Percentiles rank a stretch among this genome's conserved stretches.
phyloP scores from a whole-genome alignment of 2,329 filamentous ascomycete genomes.

The Rutstroemia sp. region DNA sequence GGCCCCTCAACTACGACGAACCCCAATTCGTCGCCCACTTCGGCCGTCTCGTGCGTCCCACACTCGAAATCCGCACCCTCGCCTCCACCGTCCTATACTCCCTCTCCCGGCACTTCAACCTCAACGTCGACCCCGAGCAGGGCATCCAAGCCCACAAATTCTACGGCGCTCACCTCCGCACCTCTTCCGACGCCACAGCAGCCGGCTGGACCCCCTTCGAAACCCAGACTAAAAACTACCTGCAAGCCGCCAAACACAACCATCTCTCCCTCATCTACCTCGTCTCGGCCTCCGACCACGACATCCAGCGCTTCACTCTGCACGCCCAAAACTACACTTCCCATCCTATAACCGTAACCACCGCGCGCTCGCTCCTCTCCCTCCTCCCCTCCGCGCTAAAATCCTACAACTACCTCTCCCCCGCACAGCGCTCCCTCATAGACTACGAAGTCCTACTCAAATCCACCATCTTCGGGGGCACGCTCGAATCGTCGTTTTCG shows the following conservation, averaged over 20 bases:
- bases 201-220: neutral
- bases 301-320: neutral
- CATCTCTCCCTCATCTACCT: neutral
- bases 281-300: neutral
- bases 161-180: conserved; percentile 34
- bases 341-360: neutral
- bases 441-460: neutral
- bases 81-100: conserved; percentile 23
- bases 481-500: neutral
- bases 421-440: neutral
- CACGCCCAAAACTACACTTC: neutral
- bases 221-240: conserved; percentile 1
- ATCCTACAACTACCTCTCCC: neutral
- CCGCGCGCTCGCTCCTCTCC: neutral
- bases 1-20: conserved; percentile 18
- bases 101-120: conserved; percentile 23
- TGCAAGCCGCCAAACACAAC: conserved; percentile 7
- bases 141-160: conserved; percentile 27
- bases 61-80: conserved; percentile 15
- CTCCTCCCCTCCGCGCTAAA: neutral
- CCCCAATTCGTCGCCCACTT: conserved; percentile 18
- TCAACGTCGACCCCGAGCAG: conserved; percentile 22
- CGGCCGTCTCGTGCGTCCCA: conserved; percentile 21
- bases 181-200: conserved; percentile 29
- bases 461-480: conserved; percentile 5